Evolutionary conservation across 192 early-diverging fungal species (phyloP), one percentile per base, ranked within the genome.

Genomic region (Podila verticillata): DNA sequence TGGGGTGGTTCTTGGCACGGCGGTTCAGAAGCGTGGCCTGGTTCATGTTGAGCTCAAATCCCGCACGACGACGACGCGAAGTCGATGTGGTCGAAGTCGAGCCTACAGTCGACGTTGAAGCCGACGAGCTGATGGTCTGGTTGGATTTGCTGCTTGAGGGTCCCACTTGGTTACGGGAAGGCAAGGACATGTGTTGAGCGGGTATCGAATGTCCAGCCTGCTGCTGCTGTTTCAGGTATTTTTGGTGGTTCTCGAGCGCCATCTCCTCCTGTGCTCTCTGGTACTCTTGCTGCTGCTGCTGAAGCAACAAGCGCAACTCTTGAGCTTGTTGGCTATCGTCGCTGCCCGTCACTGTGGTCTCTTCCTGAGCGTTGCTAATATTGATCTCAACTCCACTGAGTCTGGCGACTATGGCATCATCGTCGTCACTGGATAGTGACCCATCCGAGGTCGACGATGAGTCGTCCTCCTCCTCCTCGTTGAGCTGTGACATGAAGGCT

Each of bases 401-500:
- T 22, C 48, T 39, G 2, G 60, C 67, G 19, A 75, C 29, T 15
- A 79, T 31, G 24, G 74, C 66, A 57, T 71, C 72, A 22, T 80
- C 77, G 22, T 75, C 75, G 34, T 36, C 26, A 63, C 26, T 63
- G n/a, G 60, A 47, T 0, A 12, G 24, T n/a, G 31, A 44, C 15
- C 9, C 58, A 64, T 32, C 31, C 51, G 56, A 44, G 22, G 63
- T 34, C 20, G 29, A 30, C 17, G 51, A 30, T n/a, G 35, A 30
- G 4, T 66, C 60, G 3, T 66, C 82, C 22, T 67, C 69, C 28
- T 77, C 75, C 51, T 80, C 77, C 61, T 80, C 77, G 29, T 80
- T 80, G 60, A 80, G 48, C n/a, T 80, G 83, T 26, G 83, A 84
- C 69, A 84, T 75, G 22, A 84, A 75, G 0, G 83, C 77, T 49